Evolutionary conservation across 2,329 filamentous ascomycete species (phyloP), one percentile per base, ranked within the genome.

Genomic region (Lecanicillium sp.): DNA sequence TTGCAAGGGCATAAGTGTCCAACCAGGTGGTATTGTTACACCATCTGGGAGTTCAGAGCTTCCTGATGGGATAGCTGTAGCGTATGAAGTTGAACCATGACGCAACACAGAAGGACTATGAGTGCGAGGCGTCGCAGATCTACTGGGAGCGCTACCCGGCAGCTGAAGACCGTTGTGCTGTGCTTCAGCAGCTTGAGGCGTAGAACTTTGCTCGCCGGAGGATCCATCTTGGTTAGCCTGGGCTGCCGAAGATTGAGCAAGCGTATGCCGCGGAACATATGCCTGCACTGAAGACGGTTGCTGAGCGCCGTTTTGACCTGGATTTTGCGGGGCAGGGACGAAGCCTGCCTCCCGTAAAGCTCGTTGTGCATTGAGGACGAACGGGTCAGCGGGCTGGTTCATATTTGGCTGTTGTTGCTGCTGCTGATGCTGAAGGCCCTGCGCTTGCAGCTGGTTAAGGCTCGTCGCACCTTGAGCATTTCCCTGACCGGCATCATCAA

Each of bases 1-100:
- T 45, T 80, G 71, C 3, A 83, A 62, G 17, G 79, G 78, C 33
- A 82, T 59, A 29, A 83, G 57, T 16, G 75, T 73, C 79, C 79
- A 83, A 5, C 79, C 79, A 19, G 71, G 66, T 3, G 79, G 79
- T 15, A 83, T 68, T 5, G 71, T 67, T n/a, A 83, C 66, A 5
- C 78, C 78, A 38, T 77, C 70, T 0, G 79, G 79, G 8, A 83
- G 63, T 7, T 80, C 75, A 15, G 72, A 56, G 48, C 75, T 79
- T 14, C 76, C 77, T 4, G 77, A 63, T 4, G 75, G 73, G 37
- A 81, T 78, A 2, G 71, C 62, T 12, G 65, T 56, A 9, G 68
- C 57, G 30, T 68, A 65, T 2, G 63, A 53, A 12, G 65, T 49
- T 9, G 62, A 62, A 17, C 64, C 64, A 45, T 79, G 71, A 38